These are phyloP conservation scores for Cladophialophora yegresii DNA, from an alignment of 2,329 filamentous ascomycete species.

Conservation along the genomic window DNA sequence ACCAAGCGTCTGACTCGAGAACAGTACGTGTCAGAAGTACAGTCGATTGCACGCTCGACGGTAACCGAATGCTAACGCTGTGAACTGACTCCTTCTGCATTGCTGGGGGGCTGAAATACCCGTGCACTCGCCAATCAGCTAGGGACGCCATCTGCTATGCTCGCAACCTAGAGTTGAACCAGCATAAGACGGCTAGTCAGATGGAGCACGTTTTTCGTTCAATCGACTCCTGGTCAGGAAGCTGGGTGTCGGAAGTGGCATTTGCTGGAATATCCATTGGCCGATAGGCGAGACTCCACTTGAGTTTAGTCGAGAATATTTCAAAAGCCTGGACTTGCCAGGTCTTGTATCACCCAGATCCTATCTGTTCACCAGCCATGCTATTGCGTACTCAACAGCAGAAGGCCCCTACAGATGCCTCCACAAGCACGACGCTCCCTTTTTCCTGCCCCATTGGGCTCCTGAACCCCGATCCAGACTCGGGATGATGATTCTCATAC, in stretches of 20 bases:
- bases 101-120: not conserved
- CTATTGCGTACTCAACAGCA: not conserved
- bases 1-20: not conserved
- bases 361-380: not conserved
- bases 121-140: not conserved
- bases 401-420: not conserved
- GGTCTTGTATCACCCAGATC: not conserved
- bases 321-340: not conserved
- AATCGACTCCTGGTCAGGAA: not conserved
- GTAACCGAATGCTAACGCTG: not conserved
- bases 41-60: not conserved
- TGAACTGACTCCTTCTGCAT: not conserved
- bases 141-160: not conserved
- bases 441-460: not conserved
- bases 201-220: not conserved
- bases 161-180: not conserved
- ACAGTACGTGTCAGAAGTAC: not conserved
- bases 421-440: not conserved
- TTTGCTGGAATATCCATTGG: not conserved
- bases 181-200: not conserved
- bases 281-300: not conserved
- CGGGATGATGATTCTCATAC: not conserved
- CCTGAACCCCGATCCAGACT: not conserved
- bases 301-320: not conserved
- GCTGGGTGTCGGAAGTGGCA: not conserved